Base-by-base conservation (phyloP, 352 stramenopile genomes). In the Saprolegnia diclina region DNA sequence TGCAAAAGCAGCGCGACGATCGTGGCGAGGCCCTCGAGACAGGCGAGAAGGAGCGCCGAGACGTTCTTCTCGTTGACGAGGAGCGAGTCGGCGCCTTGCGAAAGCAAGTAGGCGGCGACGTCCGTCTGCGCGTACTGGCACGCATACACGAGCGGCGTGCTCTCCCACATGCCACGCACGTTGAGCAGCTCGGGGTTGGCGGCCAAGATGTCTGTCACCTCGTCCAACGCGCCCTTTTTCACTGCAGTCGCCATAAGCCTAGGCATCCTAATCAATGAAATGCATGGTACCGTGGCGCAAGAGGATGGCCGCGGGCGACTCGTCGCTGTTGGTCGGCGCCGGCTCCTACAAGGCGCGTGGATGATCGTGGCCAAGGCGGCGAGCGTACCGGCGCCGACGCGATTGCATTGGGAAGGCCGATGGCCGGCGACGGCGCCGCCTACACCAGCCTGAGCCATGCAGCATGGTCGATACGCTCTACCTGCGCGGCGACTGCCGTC, bases 161-260 rank as follows among this genome's bases (percentile, higher is more conserved):
- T 91, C 26, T 91, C 85, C 85, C 85, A 93, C 85, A 93, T 93
- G 32, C 83, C 83, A 35, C 83, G 79, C 18, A 87, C 77, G 48
- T 91, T 87, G 52, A 90, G 64, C 19, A 89, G 64, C 42, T 11
- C 21, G 21, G 63, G 63, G 5, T 7, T 40, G 9, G 48, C 53
- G 7, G 32, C 45, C 21, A 69, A 7, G 16, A 35, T 18, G 16
- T 14, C 38, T 6, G 24, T 16, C 11, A 69, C 37, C 29, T 69
- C 21, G 38, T n/a, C 22, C 26, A 69, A 18, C 11, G 26, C 21
- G 48, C 44, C 63, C 50, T 69, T 52, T 46, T 69, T 69, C 18
- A 69, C 63, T 69, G 38, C 4, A 24, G 2, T 48, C 13, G 18
- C 42, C 29, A 35, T 48, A 7, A 48, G 42, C 18, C 42, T n/a